Conservation (phyloP, 2,329 filamentous ascomycete species). For the Nothomitra cinnamomea region DNA sequence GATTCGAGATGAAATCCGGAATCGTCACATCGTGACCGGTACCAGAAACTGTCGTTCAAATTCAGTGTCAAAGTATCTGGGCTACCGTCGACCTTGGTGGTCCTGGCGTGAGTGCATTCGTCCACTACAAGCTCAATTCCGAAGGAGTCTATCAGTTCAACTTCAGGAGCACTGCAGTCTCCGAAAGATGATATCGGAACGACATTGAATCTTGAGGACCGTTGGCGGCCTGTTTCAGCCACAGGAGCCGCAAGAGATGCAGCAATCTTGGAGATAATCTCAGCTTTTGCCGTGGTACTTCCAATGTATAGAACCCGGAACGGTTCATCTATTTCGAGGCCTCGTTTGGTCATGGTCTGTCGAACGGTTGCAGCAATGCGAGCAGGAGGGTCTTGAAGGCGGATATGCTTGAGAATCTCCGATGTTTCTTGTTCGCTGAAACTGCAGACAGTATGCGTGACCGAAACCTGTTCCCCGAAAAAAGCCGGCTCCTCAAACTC, state of each 20-base stretch:
- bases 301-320: conserved; percentile 34
- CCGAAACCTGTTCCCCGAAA: conserved; percentile 25
- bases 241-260: conserved; percentile 27
- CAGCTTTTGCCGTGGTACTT: conserved; percentile 22
- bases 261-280: conserved; percentile 31
- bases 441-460: conserved; percentile 30
- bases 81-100: conserved; percentile 13
- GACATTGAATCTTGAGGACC: conserved; percentile 33
- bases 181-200: conserved; percentile 34
- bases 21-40: conserved; percentile 22
- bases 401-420: conserved; percentile 19
- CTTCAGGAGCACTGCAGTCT: conserved; percentile 27
- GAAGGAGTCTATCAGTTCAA: conserved; percentile 35
- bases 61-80: conserved; percentile 20
- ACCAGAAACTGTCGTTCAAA: conserved; percentile 23
- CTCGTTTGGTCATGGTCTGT: conserved; percentile 31
- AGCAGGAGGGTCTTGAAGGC: conserved; percentile 19
- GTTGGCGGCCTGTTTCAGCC: conserved; percentile 18
- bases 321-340: conserved; percentile 28
- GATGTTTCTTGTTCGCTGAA: conserved; percentile 26
- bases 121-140: conserved; percentile 35
- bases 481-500: conserved; percentile 28
- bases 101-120: conserved; percentile 26
- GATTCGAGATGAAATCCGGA: conserved; percentile 24
- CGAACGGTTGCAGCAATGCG: conserved; percentile 27